Evolutionary conservation across 805 yeast genomes (phyloP), one percentile per base, ranked within the genome.

Genomic region (Wickerhamomyces hampshirensis): DNA sequence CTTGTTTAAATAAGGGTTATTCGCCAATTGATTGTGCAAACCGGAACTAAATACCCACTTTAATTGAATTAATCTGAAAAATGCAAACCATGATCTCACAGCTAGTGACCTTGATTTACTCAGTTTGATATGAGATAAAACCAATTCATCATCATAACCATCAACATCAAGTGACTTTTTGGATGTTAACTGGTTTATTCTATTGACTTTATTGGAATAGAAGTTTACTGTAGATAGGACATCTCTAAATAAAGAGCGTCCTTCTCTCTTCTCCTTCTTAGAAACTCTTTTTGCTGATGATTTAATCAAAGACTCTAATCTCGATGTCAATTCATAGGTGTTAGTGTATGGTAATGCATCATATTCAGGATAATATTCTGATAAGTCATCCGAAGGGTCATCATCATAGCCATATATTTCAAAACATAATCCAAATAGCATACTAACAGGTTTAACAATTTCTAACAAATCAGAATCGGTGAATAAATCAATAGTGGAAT

Each of bases 251-350:
- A 80, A 65, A 1, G 84, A 71, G 42, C 75, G 74, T 18, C 75
- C 64, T 26, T 72, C 77, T 40, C 70, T 71, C 53, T 76, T 80
- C 42, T 78, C 84, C 50, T 73, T 76, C 46, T 81, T 81, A 18
- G 80, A 71, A 4, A 77, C 52, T 35, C 68, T 73, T 39, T 78
- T 77, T 5, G 79, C 63, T 0, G 83, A 73, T 16, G 73, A 68
- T 29, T 66, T 69, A 1, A 73, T 59, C 29, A 79, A 59, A 24
- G 66, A 58, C 18, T 63, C 61, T 21, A 75, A 53, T 4, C 62
- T 62, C 15, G 56, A 50, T 21, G 62, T 53, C 8, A 78, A 48
- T 18, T 69, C 71, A 33, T 69, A 77, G 23, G 67, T 69, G 43
- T 77, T 80, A 36, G 65, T 61, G 52, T 73, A 76, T 3, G 84